Percentiles rank a stretch among this genome's conserved stretches.
Evolutionary conservation across 2,329 filamentous ascomycete species (phyloP).

Genomic region (Scedosporium apiospermum): DNA sequence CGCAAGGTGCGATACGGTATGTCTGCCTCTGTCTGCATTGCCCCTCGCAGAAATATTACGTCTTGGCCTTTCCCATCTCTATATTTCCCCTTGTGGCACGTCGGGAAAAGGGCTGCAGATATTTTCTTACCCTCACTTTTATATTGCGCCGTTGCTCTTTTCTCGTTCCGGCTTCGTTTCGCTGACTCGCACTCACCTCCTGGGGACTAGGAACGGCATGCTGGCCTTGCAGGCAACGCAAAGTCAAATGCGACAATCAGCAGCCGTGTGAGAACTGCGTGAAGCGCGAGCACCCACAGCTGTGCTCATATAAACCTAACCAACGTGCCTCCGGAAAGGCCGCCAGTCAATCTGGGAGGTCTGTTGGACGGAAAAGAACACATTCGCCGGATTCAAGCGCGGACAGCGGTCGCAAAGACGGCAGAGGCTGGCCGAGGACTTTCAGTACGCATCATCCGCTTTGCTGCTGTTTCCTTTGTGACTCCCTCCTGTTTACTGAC

Average conservation of each 20-base stretch:
- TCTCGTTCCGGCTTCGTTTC: neutral
- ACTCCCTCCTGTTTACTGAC: neutral
- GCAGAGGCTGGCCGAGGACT: conserved; percentile 28
- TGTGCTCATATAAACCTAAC: conserved; percentile 61
- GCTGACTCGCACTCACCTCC: neutral
- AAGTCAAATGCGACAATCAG: conserved; percentile 62
- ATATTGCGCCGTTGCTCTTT: neutral
- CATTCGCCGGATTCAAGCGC: conserved; percentile 28
- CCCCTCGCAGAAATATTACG: neutral
- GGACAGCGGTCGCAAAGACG: neutral
- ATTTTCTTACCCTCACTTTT: neutral
- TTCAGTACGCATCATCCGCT: conserved; percentile 20
- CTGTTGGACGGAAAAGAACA: conserved; percentile 25
- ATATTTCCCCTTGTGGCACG: neutral
- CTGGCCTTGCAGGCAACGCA: conserved; percentile 58
- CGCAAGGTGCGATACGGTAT: conserved; percentile 60
- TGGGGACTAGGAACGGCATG: conserved; percentile 44
- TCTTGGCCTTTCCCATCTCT: neutral
- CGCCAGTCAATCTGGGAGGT: conserved; percentile 10
- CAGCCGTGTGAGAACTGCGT: conserved; percentile 60
- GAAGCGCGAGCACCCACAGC: conserved; percentile 53
- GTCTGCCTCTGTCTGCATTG: conserved; percentile 17
- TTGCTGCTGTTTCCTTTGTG: neutral
- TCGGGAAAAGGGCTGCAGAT: neutral
- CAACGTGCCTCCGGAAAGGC: conserved; percentile 20